These are phyloP conservation scores for Acorus calamus DNA, from an alignment of 106 monocot species.

Conservation along the genomic window DNA sequence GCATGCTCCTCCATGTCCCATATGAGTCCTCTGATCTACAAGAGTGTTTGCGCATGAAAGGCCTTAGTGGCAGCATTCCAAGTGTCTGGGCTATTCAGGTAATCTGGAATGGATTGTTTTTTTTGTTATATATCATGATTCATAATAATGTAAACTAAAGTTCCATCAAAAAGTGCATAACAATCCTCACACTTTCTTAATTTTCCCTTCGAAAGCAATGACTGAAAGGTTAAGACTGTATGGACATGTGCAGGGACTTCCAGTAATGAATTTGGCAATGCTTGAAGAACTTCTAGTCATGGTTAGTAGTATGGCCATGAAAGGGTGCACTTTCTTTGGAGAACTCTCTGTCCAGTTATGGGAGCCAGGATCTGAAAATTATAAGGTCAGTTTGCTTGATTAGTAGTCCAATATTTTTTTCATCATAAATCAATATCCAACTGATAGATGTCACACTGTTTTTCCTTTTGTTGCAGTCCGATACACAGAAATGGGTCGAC, in stretches of 20 bases:
- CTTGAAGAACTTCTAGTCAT: constrained; percentile 44
- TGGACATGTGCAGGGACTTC: constrained; percentile 52
- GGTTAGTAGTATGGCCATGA: constrained; percentile 67
- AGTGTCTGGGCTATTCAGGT: constrained; percentile 92
- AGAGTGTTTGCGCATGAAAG: constrained; percentile 31
- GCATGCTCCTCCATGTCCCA: constrained; percentile 54
- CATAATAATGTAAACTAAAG: not conserved
- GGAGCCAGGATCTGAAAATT: constrained; percentile 12
- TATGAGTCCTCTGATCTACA: constrained; percentile 39
- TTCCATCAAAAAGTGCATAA: no score
- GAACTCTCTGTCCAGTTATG: constrained; percentile 41
- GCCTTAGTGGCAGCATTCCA: constrained; percentile 59
- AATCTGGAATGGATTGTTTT: not conserved
- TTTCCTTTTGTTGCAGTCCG: constrained; percentile 14
- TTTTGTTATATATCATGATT: not conserved
- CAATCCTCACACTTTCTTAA: no score
- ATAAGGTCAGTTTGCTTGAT: constrained; percentile 15
- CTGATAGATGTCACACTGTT: no score
- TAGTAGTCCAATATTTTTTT: no score
- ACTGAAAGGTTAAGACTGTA: not conserved
- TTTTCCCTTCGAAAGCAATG: no score
- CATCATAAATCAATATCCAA: no score
- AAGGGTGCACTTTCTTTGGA: constrained; percentile 71
- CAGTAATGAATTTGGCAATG: constrained; percentile 23
- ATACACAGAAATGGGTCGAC: constrained; percentile 22